Conservation (phyloP, 176 grass and related monocot species). For the Aegilops bicornis region DNA sequence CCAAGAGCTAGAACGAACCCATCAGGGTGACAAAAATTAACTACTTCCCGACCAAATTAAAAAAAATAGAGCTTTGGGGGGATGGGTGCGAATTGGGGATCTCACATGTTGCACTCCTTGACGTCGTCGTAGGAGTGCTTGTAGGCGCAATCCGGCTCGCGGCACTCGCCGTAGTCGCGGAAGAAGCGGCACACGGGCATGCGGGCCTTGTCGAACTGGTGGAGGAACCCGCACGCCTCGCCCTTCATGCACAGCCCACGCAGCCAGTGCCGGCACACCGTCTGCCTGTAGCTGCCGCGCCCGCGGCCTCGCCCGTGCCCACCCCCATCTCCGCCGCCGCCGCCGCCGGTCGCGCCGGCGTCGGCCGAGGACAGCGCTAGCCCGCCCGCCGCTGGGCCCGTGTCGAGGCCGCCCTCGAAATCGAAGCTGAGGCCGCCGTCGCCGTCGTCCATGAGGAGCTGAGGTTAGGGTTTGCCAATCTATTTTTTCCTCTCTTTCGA, state of each 20-base stretch:
- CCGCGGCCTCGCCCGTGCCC: conserved; percentile 47
- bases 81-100: neutral
- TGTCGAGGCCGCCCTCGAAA: conserved; percentile 89
- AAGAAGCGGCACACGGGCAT: conserved; percentile 99
- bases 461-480: conserved; percentile 25
- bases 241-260: conserved; percentile 98
- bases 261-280: conserved; percentile 97
- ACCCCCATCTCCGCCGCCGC: conserved; percentile 12
- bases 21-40: neutral
- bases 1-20: neutral
- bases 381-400: neutral
- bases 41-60: neutral
- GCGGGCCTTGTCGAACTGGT: conserved; percentile 99
- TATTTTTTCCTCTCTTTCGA: neutral
- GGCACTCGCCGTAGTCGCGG: conserved; percentile 87
- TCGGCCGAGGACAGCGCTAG: conserved; percentile 23
- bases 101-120: conserved; percentile 98
- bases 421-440: conserved; percentile 90
- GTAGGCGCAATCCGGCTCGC: conserved; percentile 91
- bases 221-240: conserved; percentile 89
- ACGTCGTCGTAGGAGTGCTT: conserved; percentile 96
- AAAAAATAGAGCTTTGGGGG: neutral
- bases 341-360: conserved; percentile 5
- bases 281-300: conserved; percentile 87
- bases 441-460: conserved; percentile 62